Conservation (phyloP, 2,329 filamentous ascomycete genomes). For the Epichloe glyceriae region DNA sequence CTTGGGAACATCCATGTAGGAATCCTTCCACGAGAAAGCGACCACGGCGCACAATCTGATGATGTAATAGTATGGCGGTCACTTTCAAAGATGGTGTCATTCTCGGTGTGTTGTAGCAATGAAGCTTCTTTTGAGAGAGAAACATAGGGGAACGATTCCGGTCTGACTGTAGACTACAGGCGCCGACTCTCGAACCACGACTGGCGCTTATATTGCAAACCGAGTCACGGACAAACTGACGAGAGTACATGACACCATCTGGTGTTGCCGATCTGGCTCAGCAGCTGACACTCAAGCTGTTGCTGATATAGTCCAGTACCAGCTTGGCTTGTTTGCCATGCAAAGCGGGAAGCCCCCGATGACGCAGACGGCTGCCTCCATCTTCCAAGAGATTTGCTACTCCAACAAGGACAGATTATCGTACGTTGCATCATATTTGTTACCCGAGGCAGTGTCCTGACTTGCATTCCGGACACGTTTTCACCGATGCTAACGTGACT, state of each 20-base stretch:
- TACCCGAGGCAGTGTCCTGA: neutral
- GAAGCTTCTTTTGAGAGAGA: neutral
- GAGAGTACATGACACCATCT: slow-evolving; percentile 96
- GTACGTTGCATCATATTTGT: slow-evolving; percentile 34
- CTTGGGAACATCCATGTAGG: slow-evolving; percentile 90
- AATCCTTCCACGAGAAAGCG: slow-evolving; percentile 10
- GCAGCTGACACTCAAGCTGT: slow-evolving; percentile 97
- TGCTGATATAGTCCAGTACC: slow-evolving; percentile 94
- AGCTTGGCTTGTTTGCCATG: slow-evolving; percentile 85
- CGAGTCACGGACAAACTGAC: slow-evolving; percentile 99
- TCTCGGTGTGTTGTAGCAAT: slow-evolving; percentile 42
- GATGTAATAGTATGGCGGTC: slow-evolving; percentile 70
- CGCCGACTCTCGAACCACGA: slow-evolving; percentile 94
- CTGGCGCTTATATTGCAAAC: slow-evolving; percentile 96
- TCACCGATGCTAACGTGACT: neutral
- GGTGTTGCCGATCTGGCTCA: slow-evolving; percentile 97
- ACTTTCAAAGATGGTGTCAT: slow-evolving; percentile 99
- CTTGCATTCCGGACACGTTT: neutral
- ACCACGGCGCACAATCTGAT: slow-evolving; percentile 16
- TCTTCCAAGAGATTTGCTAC: slow-evolving; percentile 98
- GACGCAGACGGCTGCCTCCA: slow-evolving; percentile 85
- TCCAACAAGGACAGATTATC: slow-evolving; percentile 89
- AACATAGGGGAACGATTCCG: neutral
- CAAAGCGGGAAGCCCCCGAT: slow-evolving; percentile 81
- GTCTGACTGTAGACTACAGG: slow-evolving; percentile 32